Base-by-base conservation (phyloP, 1,139 yeast genomes). In the Debaryomyces sp. region DNA sequence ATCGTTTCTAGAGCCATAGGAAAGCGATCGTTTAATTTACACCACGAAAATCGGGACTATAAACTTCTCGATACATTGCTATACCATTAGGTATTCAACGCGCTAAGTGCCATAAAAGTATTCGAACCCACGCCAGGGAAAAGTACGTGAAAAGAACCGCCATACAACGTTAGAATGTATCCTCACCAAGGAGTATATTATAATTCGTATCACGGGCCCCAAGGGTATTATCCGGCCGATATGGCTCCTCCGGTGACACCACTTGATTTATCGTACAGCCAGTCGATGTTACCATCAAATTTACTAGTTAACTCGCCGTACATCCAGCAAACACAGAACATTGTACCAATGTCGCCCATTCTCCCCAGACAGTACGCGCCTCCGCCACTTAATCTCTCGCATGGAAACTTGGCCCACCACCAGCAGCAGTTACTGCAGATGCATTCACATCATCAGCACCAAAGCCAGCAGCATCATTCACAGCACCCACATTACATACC, bases 221-320 rank as follows among this genome's bases (percentile, higher is more conserved):
- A 33, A 21, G 44, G 44, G 21, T 42, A 42, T 30, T 42, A 35
- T 37, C 22, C 36, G n/a, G 24, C 23, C 36, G 46, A 46, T 18
- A 23, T 45, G 41, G 36, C 43, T 13, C 50, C 51, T n/a, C 62
- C 58, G 41, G 44, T 54, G 43, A 73, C 84, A 2, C 85, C 86
- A 1, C 71, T 80, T 54, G 87, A 82, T 55, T 61, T 77, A 49
- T 64, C 75, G 5, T 81, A 80, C 58, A 81, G 85, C 8, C 78
- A 85, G n/a, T 81, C 87, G 15, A 75, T 87, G 75, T 68, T 87
- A 35, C 94, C 94, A 1, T 77, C 89, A 23, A 89, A 85, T 59
- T 67, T 87, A 47, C 68, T 87, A 45, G 70, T 85, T 54, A 82
- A 83, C 18, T 84, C 92, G 1, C 94, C 94, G 0, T 86, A 81